These are phyloP conservation scores for Talaromyces sp. DNA, from an alignment of 2,329 filamentous ascomycete species.

Conservation along the genomic window DNA sequence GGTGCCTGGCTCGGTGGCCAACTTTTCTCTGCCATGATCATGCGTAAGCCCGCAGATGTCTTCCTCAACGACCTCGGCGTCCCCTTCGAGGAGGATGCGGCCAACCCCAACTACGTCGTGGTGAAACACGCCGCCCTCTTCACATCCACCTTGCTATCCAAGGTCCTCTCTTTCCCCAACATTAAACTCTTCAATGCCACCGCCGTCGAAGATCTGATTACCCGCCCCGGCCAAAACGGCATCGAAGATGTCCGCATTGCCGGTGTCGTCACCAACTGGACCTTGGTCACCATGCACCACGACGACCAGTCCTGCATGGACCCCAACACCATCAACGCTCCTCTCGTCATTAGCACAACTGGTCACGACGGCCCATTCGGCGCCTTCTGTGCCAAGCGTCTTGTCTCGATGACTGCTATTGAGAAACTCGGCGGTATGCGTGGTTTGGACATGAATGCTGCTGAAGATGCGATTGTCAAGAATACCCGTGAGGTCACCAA, in stretches of 20 bases:
- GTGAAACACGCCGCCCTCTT: constrained; percentile 93
- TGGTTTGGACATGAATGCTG: constrained; percentile 84
- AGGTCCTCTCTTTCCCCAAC: constrained; percentile 79
- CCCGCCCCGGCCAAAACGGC: constrained; percentile 55
- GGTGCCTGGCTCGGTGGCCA: constrained; percentile 92
- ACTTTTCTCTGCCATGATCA: constrained; percentile 91
- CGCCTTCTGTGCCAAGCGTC: constrained; percentile 83
- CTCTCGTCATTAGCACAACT: constrained; percentile 80
- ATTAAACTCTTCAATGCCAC: constrained; percentile 97
- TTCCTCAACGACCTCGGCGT: constrained; percentile 79
- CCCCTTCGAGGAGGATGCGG: constrained; percentile 80
- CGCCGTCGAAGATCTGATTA: constrained; percentile 86
- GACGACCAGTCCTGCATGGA: constrained; percentile 95
- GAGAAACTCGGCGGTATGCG: constrained; percentile 87
- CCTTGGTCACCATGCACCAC: constrained; percentile 79
- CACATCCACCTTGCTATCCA: constrained; percentile 78
- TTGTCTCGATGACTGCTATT: constrained; percentile 80
- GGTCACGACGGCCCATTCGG: constrained; percentile 89
- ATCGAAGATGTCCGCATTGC: constrained; percentile 63
- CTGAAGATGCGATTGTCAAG: constrained; percentile 92
- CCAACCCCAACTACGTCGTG: constrained; percentile 81
- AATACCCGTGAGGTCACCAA: constrained; percentile 81
- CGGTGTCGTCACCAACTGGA: constrained; percentile 95
- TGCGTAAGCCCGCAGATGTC: constrained; percentile 84
- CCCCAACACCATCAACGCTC: constrained; percentile 93